Conservation (phyloP, 176 grass and related monocot genomes). For the Calamus simplicifolius region DNA sequence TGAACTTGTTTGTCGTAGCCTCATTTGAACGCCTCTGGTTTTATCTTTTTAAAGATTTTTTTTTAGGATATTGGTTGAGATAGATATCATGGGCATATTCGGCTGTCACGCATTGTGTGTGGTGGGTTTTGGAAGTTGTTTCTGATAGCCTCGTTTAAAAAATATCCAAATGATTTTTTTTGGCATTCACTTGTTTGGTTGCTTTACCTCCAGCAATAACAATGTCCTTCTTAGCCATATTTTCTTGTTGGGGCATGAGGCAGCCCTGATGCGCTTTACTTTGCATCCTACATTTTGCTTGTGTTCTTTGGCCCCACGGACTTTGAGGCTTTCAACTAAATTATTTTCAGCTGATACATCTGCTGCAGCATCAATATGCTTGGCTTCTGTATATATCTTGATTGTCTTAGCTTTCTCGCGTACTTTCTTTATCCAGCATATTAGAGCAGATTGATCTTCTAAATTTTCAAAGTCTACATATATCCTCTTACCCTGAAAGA, state of each 20-base stretch:
- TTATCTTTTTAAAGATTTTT: no score
- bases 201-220: no score
- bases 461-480: constrained; percentile 27
- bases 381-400: constrained; percentile 23
- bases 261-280: background rate
- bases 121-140: no score
- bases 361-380: constrained; percentile 27
- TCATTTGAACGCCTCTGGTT: no score
- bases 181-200: no score
- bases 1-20: no score
- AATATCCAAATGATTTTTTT: no score
- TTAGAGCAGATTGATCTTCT: constrained; percentile 54
- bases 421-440: constrained; percentile 46
- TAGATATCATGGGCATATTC: no score
- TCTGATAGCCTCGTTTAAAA: no score
- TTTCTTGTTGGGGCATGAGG: constrained; percentile 8
- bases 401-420: constrained; percentile 37
- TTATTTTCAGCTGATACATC: constrained; percentile 14
- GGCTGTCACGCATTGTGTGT: no score
- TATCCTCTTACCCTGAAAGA: constrained; percentile 19
- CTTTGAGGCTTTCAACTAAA: background rate
- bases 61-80: no score
- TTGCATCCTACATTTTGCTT: constrained; percentile 9
- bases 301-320: no score
- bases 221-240: constrained; percentile 18